Base-by-base conservation (phyloP, 176 grass and related monocot genomes). In the Zea mays region DNA sequence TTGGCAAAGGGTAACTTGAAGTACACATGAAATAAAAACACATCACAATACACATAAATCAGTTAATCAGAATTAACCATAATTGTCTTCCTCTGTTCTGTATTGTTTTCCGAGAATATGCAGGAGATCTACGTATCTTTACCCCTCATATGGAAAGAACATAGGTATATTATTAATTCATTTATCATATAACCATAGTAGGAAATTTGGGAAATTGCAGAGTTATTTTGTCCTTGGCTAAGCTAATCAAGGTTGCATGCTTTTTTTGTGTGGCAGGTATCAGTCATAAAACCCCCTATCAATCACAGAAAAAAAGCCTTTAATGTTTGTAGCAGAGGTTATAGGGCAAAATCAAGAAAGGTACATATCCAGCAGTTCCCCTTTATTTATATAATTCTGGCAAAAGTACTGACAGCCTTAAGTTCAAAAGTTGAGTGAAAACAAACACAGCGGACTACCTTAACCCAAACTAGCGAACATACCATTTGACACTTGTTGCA, bases 1-100 rank as follows among this genome's bases (percentile, higher is more conserved):
- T 87, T 20, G 77, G 57, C 17, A 59, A 69, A 72, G 64, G 10
- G 42, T 47, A 27, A 33, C 42, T 27, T 47, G 21, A 66, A 74
- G 51, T 9, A 34, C 17, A 52, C 51, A 27, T 21, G 42, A 47
- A 63, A 35, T 6, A 56, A 9, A 27, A 20, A 9, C 39, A 39
- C 36, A 59, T 67, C 40, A 59, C 15, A 63, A 55, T 48, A 35
- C 13, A 34, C 39, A 82, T 67, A 56, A 62, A 27, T 11, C 69
- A 4, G 17, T 36, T 5, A 37, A 63, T 63, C 2, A 0, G 47
- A 63, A 73, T 46, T 17, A 39, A n/a, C 0, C 37, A 79, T 55
- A 15, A 46, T 39, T 20, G 14, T 5, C 20, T 12, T 62, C 36
- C 5, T 63, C 46, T 38, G 3, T 15, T 48, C n/a, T 14, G 10